Evolutionary conservation across 345 rosid species (phyloP), one percentile per base, ranked within the genome.

Genomic region (Jatropha curcas): DNA sequence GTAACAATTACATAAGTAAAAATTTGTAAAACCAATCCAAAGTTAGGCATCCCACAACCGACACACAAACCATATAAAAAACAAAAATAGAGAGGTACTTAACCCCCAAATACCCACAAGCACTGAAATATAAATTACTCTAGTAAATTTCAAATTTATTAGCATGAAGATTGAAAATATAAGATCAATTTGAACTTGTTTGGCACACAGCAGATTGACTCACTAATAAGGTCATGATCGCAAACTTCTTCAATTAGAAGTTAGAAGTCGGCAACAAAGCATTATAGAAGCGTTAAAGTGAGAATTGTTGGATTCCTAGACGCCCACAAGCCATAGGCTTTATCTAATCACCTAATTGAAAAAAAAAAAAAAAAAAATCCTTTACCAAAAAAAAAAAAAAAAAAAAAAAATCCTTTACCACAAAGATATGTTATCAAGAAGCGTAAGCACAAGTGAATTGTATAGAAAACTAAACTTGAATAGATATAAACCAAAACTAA

Each of bases 381-480:
- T n/a, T n/a, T n/a, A n/a, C n/a, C n/a, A n/a, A n/a, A n/a, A n/a
- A n/a, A 7, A 59, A 19, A 59, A 39, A 20, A n/a, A n/a, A n/a
- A n/a, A n/a, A n/a, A 7, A 59, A 19, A 59, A 39, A 20, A 63
- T 3, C 43, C 22, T 61, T 51, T n/a, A 67, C 31, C 3, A 57
- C 55, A 31, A 19, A 68, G 8, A 50, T 11, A 43, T 1, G 30
- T 43, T 41, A 10, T 20, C 45, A 55, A 68, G 41, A 51, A 16
- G 17, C 27, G 53, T n/a, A 9, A 61, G 31, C 27, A 33, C 27
- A 35, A 52, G 3, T 66, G 13, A 71, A 67, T 17, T 56, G 19
- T 19, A 58, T 39, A 33, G 57, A 69, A 63, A 65, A 58, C 61
- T 76, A 73, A 67, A 73, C 70, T 0, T 60, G 55, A 39, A 22